Conservation (phyloP, 805 yeast genomes). For the Barnettozyma salicaria region DNA sequence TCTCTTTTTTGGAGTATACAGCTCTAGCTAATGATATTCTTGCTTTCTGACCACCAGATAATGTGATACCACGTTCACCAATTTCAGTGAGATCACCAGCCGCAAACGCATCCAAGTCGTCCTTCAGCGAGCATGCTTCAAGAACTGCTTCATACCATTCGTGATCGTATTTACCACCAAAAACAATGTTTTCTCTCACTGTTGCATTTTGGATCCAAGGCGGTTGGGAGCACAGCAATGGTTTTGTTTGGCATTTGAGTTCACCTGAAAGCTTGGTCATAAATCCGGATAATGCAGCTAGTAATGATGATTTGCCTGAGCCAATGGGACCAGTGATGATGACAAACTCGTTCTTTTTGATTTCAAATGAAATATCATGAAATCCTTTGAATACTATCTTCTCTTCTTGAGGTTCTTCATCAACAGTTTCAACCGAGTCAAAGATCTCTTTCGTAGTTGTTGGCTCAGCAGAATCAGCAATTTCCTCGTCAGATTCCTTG, state of each 20-base stretch:
- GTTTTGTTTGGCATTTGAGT: constrained; percentile 41
- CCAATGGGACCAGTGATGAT: constrained; percentile 77
- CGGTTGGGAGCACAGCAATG: constrained; percentile 47
- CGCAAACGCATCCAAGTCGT: constrained; percentile 53
- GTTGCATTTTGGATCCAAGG: constrained; percentile 80
- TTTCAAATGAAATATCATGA: constrained; percentile 37
- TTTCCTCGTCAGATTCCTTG: constrained; percentile 25
- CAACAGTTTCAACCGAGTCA: constrained; percentile 18
- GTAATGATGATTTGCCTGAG: constrained; percentile 66
- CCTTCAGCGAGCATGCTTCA: constrained; percentile 51
- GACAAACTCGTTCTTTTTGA: constrained; percentile 57
- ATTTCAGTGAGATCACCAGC: constrained; percentile 68
- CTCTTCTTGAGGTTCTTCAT: constrained; percentile 9
- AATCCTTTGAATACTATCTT: constrained; percentile 40
- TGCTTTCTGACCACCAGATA: constrained; percentile 79
- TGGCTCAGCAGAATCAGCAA: constrained; percentile 5
- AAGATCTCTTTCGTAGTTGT: constrained; percentile 22
- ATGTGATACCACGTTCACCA: constrained; percentile 71
- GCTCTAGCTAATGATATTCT: constrained; percentile 67
- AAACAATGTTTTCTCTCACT: constrained; percentile 57
- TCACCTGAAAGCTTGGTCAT: constrained; percentile 52
- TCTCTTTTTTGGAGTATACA: constrained; percentile 56
- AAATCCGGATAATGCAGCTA: constrained; percentile 60
- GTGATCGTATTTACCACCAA: constrained; percentile 48
- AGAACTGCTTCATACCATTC: constrained; percentile 45